Conservation (phyloP, 345 rosid genomes). For the Iberis pinnata region DNA sequence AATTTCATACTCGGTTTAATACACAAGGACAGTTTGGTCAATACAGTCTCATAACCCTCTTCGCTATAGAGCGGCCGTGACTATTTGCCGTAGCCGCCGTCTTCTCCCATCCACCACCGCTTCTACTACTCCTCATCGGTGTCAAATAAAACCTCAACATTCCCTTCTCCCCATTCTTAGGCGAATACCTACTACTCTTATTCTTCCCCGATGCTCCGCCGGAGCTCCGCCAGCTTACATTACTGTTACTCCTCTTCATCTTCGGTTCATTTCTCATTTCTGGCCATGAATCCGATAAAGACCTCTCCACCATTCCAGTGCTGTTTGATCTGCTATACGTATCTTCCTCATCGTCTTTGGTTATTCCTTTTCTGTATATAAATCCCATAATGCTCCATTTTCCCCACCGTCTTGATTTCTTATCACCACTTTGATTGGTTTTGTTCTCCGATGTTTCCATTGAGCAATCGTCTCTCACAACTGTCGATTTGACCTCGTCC, state of each 20-base stretch:
- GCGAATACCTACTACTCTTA: slow-evolving; percentile 59
- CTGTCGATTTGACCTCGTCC: slow-evolving; percentile 74
- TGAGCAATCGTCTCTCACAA: slow-evolving; percentile 61
- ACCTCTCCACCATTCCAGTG: slow-evolving; percentile 66
- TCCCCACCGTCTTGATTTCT: slow-evolving; percentile 76
- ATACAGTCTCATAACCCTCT: slow-evolving; percentile 78
- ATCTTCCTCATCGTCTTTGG: slow-evolving; percentile 48
- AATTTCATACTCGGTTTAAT: neutral
- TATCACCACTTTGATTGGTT: too few species aligned
- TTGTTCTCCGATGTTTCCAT: too few species aligned
- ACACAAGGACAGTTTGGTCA: slow-evolving; percentile 34
- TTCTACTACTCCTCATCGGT: slow-evolving; percentile 37
- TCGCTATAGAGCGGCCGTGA: slow-evolving; percentile 85
- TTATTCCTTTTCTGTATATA: slow-evolving; percentile 54
- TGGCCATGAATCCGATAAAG: slow-evolving; percentile 80
- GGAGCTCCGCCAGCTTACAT: slow-evolving; percentile 52
- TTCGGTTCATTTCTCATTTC: slow-evolving; percentile 60
- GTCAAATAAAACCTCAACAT: slow-evolving; percentile 76
- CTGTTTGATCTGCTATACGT: slow-evolving; percentile 63
- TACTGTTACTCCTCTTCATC: slow-evolving; percentile 84
- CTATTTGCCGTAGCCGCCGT: slow-evolving; percentile 54
- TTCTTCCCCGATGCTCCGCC: slow-evolving; percentile 49
- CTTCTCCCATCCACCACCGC: slow-evolving; percentile 39
- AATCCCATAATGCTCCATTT: slow-evolving; percentile 86
- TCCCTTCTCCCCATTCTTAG: slow-evolving; percentile 66